Conservation (phyloP, 352 stramenopile genomes). For the Pythium aristosporum region DNA sequence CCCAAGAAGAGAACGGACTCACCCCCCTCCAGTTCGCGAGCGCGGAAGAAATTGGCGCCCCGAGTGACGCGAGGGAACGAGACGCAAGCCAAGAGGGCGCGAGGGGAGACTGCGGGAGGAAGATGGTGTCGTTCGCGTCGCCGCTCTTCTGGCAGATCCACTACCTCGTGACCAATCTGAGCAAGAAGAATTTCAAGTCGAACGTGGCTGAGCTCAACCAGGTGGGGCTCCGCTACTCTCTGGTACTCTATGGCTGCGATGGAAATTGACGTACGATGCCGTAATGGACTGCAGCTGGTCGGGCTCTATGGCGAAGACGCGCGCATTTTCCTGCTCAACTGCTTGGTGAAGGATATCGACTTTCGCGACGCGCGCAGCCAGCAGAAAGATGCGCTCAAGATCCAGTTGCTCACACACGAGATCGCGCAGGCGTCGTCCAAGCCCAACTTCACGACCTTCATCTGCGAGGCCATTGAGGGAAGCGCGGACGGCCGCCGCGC, state of each 20-base stretch:
- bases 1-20: too few relatives aligned
- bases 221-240: conserved; percentile 32
- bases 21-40: conserved; percentile 10
- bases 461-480: conserved; percentile 84
- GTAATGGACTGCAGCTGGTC: conserved; percentile 57
- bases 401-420: conserved; percentile 89
- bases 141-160: conserved; percentile 94
- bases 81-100: neutral
- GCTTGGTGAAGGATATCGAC: conserved; percentile 89
- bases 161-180: conserved; percentile 91
- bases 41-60: conserved; percentile 31
- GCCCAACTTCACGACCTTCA: conserved; percentile 90
- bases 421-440: conserved; percentile 86
- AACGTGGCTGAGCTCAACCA: conserved; percentile 92
- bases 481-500: conserved; percentile 40
- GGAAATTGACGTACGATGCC: neutral
- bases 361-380: conserved; percentile 84
- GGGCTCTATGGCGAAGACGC: conserved; percentile 91
- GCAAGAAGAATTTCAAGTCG: conserved; percentile 94
- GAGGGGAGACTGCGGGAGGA: neutral
- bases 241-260: neutral
- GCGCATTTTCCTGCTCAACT: conserved; percentile 90
- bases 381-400: conserved; percentile 87
- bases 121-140: conserved; percentile 90
- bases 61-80: conserved; percentile 3